phyloP scores from a whole-genome alignment of 2,329 filamentous ascomycete species.

The Cladosporium sp. region DNA sequence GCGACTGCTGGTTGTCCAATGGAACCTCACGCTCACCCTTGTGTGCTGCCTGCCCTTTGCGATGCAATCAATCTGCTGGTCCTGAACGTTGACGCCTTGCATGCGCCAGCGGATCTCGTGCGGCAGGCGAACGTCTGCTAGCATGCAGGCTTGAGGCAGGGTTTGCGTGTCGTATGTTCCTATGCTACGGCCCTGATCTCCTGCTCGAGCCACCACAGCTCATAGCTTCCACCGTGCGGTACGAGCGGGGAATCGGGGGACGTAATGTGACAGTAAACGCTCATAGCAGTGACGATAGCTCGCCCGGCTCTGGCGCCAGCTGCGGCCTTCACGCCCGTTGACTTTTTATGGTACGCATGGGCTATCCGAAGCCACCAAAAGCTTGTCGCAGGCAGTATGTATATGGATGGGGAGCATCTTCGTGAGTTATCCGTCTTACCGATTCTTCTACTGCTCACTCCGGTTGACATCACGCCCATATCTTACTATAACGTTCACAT shows the following conservation, averaged over 20 bases:
- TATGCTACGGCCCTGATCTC: neutral
- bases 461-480: neutral
- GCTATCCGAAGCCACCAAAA: conserved; percentile 12
- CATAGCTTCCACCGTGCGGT: conserved; percentile 13
- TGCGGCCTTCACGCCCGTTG: conserved; percentile 3
- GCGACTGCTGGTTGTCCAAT: neutral
- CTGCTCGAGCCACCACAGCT: conserved; percentile 5
- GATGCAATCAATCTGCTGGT: neutral
- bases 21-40: neutral
- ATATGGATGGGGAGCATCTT: neutral
- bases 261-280: neutral
- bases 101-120: neutral
- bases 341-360: neutral
- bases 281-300: conserved; percentile 7
- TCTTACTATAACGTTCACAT: neutral
- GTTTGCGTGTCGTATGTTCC: neutral
- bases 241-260: conserved; percentile 18
- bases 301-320: neutral
- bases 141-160: neutral
- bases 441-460: neutral
- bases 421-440: neutral
- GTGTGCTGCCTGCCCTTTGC: neutral
- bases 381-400: conserved; percentile 7
- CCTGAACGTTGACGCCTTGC: neutral
- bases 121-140: neutral